Evolutionary conservation across 257 asterid species (phyloP).

Genomic region (Nemophila menziesii): DNA sequence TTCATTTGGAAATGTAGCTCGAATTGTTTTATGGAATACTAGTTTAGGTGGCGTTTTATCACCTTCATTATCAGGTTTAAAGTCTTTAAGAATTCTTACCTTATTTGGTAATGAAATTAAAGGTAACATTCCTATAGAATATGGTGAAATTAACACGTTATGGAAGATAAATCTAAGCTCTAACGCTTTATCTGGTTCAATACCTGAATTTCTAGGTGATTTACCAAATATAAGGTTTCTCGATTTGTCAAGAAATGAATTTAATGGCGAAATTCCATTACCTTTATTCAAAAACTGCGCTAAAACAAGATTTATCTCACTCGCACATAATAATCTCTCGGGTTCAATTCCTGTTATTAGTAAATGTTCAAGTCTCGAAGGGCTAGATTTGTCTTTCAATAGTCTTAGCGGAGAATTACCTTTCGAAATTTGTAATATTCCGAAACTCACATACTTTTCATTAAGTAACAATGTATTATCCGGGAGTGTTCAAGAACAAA

Average conservation of each 20-base stretch:
- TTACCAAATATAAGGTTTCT: slow-evolving; percentile 70
- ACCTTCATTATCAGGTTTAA: slow-evolving; percentile 59
- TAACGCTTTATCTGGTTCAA: slow-evolving; percentile 72
- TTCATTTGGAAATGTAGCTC: slow-evolving; percentile 70
- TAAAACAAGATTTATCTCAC: slow-evolving; percentile 53
- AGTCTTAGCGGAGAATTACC: slow-evolving; percentile 55
- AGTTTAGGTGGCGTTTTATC: slow-evolving; percentile 65
- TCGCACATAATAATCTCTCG: slow-evolving; percentile 62
- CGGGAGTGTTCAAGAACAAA: slow-evolving; percentile 47
- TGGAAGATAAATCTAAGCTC: slow-evolving; percentile 91
- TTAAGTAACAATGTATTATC: slow-evolving; percentile 64
- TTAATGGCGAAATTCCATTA: slow-evolving; percentile 56
- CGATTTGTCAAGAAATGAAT: slow-evolving; percentile 73
- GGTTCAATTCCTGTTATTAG: slow-evolving; percentile 64
- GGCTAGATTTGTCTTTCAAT: slow-evolving; percentile 80
- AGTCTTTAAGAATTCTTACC: slow-evolving; percentile 53
- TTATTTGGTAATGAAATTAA: slow-evolving; percentile 67
- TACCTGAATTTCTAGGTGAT: slow-evolving; percentile 81
- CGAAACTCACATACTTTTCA: slow-evolving; percentile 48
- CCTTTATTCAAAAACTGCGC: slow-evolving; percentile 60
- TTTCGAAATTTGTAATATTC: slow-evolving; percentile 43
- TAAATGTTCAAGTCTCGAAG: slow-evolving; percentile 65
- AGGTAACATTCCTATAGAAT: slow-evolving; percentile 65
- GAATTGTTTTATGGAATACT: slow-evolving; percentile 75
- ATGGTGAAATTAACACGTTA: slow-evolving; percentile 48